A percentile compares a stretch with the other conserved stretches of the same genome.
phyloP scores from a whole-genome alignment of 2,329 filamentous ascomycete genomes.

The Paecilomyces dactylethromorphus region DNA sequence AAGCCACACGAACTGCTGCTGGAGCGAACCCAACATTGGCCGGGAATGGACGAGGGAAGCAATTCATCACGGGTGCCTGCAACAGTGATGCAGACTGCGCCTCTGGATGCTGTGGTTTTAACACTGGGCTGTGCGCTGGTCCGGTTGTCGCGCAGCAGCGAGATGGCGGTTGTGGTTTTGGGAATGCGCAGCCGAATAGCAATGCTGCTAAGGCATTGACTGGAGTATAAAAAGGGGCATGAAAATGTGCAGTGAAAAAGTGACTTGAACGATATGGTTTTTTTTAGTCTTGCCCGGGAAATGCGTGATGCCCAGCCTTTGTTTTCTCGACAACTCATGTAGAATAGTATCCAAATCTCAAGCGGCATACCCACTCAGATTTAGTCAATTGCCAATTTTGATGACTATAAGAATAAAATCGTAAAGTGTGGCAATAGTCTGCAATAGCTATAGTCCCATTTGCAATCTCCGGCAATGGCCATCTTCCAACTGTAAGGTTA shows the following conservation, averaged over 20 bases:
- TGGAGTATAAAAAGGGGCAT: background rate
- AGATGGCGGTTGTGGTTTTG: constrained; percentile 31
- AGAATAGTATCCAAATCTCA: background rate
- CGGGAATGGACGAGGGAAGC: constrained; percentile 14
- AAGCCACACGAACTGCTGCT: constrained; percentile 1
- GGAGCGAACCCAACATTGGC: background rate
- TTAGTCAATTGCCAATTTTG: background rate
- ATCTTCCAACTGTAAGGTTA: no score
- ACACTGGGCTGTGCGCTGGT: constrained; percentile 25
- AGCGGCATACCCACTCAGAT: background rate
- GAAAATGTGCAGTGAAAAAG: background rate
- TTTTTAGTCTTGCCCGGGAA: background rate
- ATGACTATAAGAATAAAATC: no score
- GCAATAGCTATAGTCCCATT: no score
- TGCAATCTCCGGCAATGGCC: no score
- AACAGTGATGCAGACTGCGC: constrained; percentile 32
- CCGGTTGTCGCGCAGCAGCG: constrained; percentile 25
- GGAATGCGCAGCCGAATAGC: constrained; percentile 26
- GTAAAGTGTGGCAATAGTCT: no score
- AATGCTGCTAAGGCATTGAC: constrained; percentile 20
- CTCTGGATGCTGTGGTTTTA: constrained; percentile 10
- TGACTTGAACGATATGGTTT: background rate
- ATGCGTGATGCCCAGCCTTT: background rate
- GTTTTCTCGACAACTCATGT: background rate
- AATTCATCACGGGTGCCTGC: constrained; percentile 35